Conservation (phyloP, 225 moss, liverwort and hornwort species). For the Climacium dendroides region DNA sequence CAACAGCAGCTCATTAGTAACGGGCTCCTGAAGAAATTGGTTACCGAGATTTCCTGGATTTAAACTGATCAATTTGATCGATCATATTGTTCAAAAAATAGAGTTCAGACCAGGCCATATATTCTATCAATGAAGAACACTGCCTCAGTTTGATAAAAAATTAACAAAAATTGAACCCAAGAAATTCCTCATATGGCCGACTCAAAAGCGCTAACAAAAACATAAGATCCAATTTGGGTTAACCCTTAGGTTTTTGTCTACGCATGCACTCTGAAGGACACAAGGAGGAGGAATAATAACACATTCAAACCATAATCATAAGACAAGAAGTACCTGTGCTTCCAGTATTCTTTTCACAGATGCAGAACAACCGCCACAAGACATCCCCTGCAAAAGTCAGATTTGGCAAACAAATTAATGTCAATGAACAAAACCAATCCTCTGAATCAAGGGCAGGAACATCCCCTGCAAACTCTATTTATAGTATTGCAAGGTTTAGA, state of each 20-base stretch:
- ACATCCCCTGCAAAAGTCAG: conserved; percentile 65
- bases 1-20: neutral
- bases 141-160: no score
- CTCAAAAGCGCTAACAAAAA: neutral
- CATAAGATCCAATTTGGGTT: neutral
- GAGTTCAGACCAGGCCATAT: neutral
- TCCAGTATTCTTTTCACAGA: conserved; percentile 93
- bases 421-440: no score
- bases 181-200: neutral
- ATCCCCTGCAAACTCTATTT: conserved; percentile 44
- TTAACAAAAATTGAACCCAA: neutral
- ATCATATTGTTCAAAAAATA: neutral
- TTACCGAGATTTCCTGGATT: neutral
- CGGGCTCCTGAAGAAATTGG: neutral
- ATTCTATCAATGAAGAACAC: neutral
- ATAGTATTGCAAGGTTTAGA: neutral
- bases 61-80: neutral
- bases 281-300: neutral
- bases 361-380: conserved; percentile 86
- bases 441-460: no score
- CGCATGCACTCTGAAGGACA: neutral
- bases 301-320: neutral
- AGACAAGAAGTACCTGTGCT: conserved; percentile 50
- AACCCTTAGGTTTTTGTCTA: neutral
- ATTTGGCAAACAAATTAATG: neutral